Evolutionary conservation across 225 moss, liverwort and hornwort genomes (phyloP).

Genomic region (Takakia lepidozioides): DNA sequence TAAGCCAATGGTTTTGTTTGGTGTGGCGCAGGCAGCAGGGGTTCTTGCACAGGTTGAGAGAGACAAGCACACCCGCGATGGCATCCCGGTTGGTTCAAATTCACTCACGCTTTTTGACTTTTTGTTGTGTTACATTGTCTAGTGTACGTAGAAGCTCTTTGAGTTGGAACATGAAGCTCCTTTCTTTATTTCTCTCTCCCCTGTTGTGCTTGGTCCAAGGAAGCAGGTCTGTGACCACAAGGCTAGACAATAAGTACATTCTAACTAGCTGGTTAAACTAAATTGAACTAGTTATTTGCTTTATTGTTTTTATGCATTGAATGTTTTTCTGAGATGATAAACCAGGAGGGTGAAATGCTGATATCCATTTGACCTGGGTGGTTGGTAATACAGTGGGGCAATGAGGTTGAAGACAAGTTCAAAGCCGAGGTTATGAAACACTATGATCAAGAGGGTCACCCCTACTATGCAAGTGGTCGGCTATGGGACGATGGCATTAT

Average conservation of each 20-base stretch:
- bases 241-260: not conserved
- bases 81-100: constrained; percentile 58
- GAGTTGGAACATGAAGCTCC: too few species aligned
- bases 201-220: not conserved
- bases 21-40: constrained; percentile 66
- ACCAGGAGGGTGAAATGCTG: too few species aligned
- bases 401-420: constrained; percentile 73
- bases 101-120: too few species aligned
- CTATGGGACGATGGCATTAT: constrained; percentile 99
- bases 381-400: constrained; percentile 51
- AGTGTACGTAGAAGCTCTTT: too few species aligned
- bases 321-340: too few species aligned
- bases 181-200: too few species aligned
- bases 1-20: too few species aligned
- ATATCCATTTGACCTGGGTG: constrained; percentile 2
- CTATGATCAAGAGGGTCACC: constrained; percentile 87
- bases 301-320: not conserved
- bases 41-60: constrained; percentile 90
- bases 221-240: not conserved
- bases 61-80: constrained; percentile 72
- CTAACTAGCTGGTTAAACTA: not conserved
- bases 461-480: constrained; percentile 84
- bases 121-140: too few species aligned
- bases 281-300: not conserved
- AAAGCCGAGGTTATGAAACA: constrained; percentile 56